Evolutionary conservation across 495 filamentous ascomycete species (phyloP).

Genomic region (Talaromyces nanjingensis): DNA sequence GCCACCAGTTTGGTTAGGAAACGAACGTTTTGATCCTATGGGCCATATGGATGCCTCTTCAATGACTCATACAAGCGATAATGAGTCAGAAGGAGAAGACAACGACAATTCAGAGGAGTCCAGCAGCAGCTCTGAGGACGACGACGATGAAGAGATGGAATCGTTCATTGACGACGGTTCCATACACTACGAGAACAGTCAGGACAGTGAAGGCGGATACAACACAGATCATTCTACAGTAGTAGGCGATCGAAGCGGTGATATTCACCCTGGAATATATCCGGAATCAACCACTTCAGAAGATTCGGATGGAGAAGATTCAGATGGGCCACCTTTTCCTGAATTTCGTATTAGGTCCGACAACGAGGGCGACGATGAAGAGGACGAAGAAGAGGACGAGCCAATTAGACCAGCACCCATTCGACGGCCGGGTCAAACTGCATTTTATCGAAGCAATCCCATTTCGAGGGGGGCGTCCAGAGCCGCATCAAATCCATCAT

Average conservation of each 20-base stretch:
- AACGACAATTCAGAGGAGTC: constrained; percentile 10
- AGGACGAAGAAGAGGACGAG: constrained; percentile 21
- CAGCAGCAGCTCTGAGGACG: constrained; percentile 6
- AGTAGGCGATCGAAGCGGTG: constrained; percentile 17
- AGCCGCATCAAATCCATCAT: not conserved
- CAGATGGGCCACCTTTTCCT: not conserved
- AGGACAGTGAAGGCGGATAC: constrained; percentile 18
- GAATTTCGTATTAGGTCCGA: constrained; percentile 1
- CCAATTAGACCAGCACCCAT: constrained; percentile 18
- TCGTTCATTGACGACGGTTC: constrained; percentile 15
- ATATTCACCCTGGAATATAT: constrained; percentile 1
- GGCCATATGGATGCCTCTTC: not conserved
- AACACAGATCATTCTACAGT: constrained; percentile 25
- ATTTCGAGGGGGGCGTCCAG: not conserved
- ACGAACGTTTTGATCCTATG: not conserved
- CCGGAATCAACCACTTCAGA: not conserved
- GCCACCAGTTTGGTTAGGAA: not conserved
- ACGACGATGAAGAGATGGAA: constrained; percentile 17
- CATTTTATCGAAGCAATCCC: not conserved
- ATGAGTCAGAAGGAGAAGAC: constrained; percentile 12
- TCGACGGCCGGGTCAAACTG: constrained; percentile 13
- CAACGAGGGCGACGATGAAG: constrained; percentile 15
- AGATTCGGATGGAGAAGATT: not conserved
- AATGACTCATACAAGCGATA: constrained; percentile 10
- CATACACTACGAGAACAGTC: constrained; percentile 15